Percentiles rank a stretch among this genome's conserved stretches.
Evolutionary conservation across 192 early-diverging fungal species (phyloP).

Genomic region (Linnemannia elongata): DNA sequence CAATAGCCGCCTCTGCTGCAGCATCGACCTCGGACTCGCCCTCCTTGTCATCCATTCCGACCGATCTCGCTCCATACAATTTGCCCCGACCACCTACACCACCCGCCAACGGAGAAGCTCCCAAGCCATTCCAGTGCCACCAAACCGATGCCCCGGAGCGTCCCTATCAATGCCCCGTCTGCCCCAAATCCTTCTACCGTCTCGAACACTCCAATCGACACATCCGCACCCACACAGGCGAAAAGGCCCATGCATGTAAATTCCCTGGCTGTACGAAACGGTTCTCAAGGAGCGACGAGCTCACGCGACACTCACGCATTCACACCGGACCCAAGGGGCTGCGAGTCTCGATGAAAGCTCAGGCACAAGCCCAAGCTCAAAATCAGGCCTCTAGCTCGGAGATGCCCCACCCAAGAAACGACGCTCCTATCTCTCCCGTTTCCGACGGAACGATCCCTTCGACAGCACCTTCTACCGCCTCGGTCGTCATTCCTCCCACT

Average conservation of each 20-base stretch:
- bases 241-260: conserved; percentile 84
- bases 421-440: conserved; percentile 6
- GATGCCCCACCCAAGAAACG: background rate
- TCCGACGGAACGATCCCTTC: background rate
- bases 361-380: conserved; percentile 41
- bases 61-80: conserved; percentile 19
- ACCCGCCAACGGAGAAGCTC: conserved; percentile 36
- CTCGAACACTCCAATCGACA: conserved; percentile 88
- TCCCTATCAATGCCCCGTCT: conserved; percentile 82
- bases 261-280: conserved; percentile 82
- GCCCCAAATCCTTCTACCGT: conserved; percentile 80
- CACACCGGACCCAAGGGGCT: conserved; percentile 62
- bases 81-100: conserved; percentile 36
- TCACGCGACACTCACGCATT: conserved; percentile 78
- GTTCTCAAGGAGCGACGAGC: conserved; percentile 84
- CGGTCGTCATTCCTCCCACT: background rate
- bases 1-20: background rate
- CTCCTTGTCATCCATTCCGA: conserved; percentile 1
- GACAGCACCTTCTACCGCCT: background rate
- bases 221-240: conserved; percentile 88
- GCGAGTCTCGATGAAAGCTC: conserved; percentile 75
- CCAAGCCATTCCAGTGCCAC: conserved; percentile 54
- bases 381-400: background rate
- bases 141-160: conserved; percentile 59
- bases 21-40: background rate